phyloP scores from a whole-genome alignment of 768 basidiomycete genomes.

The Tulasnella sp. region DNA sequence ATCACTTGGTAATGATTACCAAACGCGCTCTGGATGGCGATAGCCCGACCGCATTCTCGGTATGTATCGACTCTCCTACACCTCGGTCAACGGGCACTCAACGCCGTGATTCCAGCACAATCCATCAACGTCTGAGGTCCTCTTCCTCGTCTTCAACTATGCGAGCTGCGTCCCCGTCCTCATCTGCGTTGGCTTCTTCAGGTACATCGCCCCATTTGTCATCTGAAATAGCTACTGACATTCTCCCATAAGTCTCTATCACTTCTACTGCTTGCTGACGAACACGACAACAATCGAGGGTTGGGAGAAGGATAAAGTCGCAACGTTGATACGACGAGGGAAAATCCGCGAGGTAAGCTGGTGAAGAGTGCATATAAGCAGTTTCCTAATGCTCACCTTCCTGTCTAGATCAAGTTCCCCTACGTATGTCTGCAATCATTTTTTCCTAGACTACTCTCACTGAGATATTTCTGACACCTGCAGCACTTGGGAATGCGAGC shows the following conservation, averaged over 20 bases:
- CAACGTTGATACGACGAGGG: conserved; percentile 79
- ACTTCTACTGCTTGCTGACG: conserved; percentile 70
- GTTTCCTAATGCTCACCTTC: not conserved
- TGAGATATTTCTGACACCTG: conserved; percentile 10
- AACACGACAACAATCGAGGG: conserved; percentile 97
- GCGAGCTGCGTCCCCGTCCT: conserved; percentile 83
- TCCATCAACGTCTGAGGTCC: conserved; percentile 66
- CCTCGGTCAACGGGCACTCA: not conserved
- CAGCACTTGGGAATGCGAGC: conserved; percentile 77
- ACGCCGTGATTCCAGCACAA: conserved; percentile 46
- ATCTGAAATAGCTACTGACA: conserved; percentile 36
- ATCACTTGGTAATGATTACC: conserved; percentile 84
- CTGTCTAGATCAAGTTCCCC: conserved; percentile 78
- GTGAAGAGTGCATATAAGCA: conserved; percentile 30
- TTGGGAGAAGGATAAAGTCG: conserved; percentile 96
- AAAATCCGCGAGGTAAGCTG: conserved; percentile 72
- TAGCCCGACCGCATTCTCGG: conserved; percentile 37
- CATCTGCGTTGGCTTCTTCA: conserved; percentile 87
- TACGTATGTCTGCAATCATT: conserved; percentile 62
- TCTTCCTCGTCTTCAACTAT: conserved; percentile 89
- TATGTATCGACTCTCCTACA: not conserved
- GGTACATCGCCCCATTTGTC: conserved; percentile 51
- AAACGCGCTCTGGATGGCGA: conserved; percentile 59
- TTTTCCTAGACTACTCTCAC: not conserved
- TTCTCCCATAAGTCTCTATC: conserved; percentile 69